A percentile compares a stretch with the other conserved stretches of the same genome.
phyloP scores from a whole-genome alignment of 805 yeast species.

The Cyberlindnera bimundalis region DNA sequence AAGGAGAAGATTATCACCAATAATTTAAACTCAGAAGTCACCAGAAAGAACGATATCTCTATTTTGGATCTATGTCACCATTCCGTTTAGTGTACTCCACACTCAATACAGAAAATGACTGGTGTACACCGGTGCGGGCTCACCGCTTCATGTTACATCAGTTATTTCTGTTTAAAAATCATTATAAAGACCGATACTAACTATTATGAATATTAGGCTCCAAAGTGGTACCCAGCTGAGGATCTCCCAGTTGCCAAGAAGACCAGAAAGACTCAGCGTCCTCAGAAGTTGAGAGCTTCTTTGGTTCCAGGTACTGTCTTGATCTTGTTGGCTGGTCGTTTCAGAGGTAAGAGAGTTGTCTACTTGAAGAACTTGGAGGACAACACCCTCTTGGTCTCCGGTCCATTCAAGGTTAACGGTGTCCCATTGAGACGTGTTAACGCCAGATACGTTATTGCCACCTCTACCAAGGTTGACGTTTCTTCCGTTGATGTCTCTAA shows the following conservation, averaged over 20 bases:
- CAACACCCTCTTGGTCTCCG: conserved; percentile 94
- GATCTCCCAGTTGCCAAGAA: conserved; percentile 83
- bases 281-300: conserved; percentile 93
- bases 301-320: conserved; percentile 97
- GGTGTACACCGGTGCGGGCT: too few relatives aligned
- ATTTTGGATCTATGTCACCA: too few relatives aligned
- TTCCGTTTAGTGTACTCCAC: conserved; percentile 7
- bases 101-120: neutral
- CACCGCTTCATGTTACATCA: too few relatives aligned
- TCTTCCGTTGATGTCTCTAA: conserved; percentile 81
- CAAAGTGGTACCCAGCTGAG: conserved; percentile 94
- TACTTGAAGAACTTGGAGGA: conserved; percentile 96
- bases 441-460: conserved; percentile 97
- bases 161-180: too few relatives aligned
- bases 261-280: conserved; percentile 87
- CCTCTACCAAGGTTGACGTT: conserved; percentile 87
- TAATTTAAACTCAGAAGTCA: too few relatives aligned
- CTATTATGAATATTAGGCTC: conserved; percentile 53
- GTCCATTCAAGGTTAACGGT: conserved; percentile 99
- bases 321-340: conserved; percentile 97
- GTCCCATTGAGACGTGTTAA: conserved; percentile 99
- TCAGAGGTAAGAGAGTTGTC: conserved; percentile 99
- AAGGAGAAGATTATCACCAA: neutral
- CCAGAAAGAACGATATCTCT: too few relatives aligned
- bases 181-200: too few relatives aligned